Conservation (phyloP, 164 flowering plant genomes). For the Vitis riparia region DNA sequence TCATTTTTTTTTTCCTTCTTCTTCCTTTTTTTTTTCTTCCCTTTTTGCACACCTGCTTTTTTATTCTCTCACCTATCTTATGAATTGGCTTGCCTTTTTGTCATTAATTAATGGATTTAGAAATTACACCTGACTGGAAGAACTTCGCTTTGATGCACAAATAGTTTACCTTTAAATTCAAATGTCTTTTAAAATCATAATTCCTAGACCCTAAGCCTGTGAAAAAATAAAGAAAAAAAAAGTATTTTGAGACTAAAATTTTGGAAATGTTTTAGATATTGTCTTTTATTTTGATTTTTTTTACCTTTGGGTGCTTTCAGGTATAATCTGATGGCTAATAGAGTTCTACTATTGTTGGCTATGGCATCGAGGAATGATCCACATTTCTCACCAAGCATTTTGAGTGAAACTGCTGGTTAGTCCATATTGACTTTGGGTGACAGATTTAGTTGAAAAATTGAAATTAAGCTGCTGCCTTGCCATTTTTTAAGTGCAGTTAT, state of each 20-base stretch:
- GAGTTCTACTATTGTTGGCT: slow-evolving; percentile 80
- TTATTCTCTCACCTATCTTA: neutral
- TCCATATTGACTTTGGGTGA: slow-evolving; percentile 12
- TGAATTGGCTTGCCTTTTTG: neutral
- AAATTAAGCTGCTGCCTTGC: neutral
- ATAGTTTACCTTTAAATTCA: too few relatives aligned
- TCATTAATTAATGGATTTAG: neutral
- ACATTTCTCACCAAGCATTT: slow-evolving; percentile 50
- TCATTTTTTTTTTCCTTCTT: too few relatives aligned
- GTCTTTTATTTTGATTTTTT: slow-evolving; percentile 4
- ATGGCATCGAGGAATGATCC: slow-evolving; percentile 80
- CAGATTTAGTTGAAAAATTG: neutral
- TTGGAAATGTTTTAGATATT: neutral
- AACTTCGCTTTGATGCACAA: neutral
- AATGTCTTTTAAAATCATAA: too few relatives aligned
- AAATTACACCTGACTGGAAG: neutral
- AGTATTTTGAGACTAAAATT: neutral
- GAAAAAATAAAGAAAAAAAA: too few relatives aligned
- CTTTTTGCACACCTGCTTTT: neutral
- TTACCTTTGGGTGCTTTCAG: slow-evolving; percentile 31
- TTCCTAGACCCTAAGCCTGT: too few relatives aligned
- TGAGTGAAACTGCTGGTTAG: slow-evolving; percentile 86
- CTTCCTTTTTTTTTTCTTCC: too few relatives aligned
- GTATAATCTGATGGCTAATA: slow-evolving; percentile 97
- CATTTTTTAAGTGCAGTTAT: too few relatives aligned